These are phyloP conservation scores for Geotrichum klebahnii DNA, from an alignment of 1,139 yeast genomes.

Conservation along the genomic window DNA sequence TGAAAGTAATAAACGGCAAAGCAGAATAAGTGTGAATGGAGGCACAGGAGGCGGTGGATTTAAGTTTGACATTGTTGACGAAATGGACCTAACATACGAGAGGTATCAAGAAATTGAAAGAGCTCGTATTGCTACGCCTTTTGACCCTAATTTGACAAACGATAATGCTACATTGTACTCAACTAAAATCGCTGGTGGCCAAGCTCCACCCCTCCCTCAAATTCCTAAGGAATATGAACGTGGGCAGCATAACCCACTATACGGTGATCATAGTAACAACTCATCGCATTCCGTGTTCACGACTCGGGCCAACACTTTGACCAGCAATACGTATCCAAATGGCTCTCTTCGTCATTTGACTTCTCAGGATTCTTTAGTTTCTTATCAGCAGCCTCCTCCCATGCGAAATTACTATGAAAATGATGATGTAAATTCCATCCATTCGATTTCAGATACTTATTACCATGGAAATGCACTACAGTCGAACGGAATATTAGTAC, in stretches of 20 bases:
- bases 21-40: conserved; percentile 8
- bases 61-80: conserved; percentile 33
- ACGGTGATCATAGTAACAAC: neutral
- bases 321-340: neutral
- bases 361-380: neutral
- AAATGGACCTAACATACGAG: conserved; percentile 33
- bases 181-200: neutral
- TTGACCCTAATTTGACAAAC: conserved; percentile 4
- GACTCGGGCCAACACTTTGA: neutral
- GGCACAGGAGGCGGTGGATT: neutral
- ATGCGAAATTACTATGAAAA: neutral
- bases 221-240: neutral
- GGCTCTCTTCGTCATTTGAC: neutral
- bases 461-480: neutral
- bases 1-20: conserved; percentile 15
- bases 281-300: neutral
- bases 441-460: neutral
- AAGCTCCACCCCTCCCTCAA: neutral
- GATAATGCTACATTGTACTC: neutral
- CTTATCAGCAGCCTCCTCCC: neutral
- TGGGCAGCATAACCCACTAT: no score
- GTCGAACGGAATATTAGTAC: no score
- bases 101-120: conserved; percentile 23
- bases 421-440: neutral
- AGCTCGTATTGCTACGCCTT: conserved; percentile 12